Base-by-base conservation (phyloP, 148 eudicot genomes). In the Hydrangea macrophylla region DNA sequence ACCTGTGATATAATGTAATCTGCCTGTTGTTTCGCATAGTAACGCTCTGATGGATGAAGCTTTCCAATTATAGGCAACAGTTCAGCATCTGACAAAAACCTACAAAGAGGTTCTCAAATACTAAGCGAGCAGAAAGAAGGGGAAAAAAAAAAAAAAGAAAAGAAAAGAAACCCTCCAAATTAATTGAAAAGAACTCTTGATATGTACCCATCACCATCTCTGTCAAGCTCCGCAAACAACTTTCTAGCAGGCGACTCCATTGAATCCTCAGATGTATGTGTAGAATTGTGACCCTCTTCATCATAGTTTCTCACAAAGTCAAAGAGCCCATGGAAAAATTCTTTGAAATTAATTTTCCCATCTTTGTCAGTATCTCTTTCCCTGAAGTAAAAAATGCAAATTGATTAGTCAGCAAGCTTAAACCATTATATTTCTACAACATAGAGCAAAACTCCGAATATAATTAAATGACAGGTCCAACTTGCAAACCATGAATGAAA, bases 301-400 rank as follows among this genome's bases (percentile, higher is more conserved):
- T 87, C 91, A 68, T 90, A 90, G 75, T 81, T 84, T 67, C 97
- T 85, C 75, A 94, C 91, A 71, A 85, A 66, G 79, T 94, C 96
- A 74, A 88, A 94, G 13, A 94, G 85, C 50, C 99, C 99, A 60
- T 90, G 97, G 65, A 88, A 94, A 78, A 88, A 94, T 80, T 94
- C 99, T 65, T 85, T 82, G 73, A 90, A 94, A 76, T 75, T 87
- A 66, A 94, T 74, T 77, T 85, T 88, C 72, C 99, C 91, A 82
- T 94, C 99, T 87, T 81, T 90, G 75, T 94, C 96, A 6, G 89
- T 75, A 81, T 94, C 99, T 76, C 99, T 86, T 81, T 94, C 99
- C 83, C 99, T 94, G 72, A 60, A 53, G 69, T 62, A 25, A 33
- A 35, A 48, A 36, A 67, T 60, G 20, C 37, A 64, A 32, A 44